Evolutionary conservation across 1,284 basidiomycete species (phyloP).

Genomic region (Takashimella tepidaria): DNA sequence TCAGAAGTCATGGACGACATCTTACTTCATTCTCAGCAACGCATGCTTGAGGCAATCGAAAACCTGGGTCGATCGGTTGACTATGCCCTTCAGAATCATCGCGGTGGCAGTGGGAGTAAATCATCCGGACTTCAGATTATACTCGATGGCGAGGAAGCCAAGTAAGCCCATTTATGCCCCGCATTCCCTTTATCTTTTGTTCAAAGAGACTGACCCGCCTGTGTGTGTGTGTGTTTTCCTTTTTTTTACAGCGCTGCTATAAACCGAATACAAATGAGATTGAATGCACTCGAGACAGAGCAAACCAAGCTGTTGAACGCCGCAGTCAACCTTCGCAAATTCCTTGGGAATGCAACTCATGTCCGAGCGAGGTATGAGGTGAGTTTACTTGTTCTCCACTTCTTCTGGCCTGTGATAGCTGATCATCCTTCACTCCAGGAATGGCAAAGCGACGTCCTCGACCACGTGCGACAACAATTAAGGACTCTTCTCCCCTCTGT

Average conservation of each 20-base stretch:
- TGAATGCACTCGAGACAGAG: not conserved
- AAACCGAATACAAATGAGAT: not conserved
- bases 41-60: slow-evolving; percentile 44
- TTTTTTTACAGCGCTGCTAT: not conserved
- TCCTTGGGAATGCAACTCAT: not conserved
- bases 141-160: not conserved
- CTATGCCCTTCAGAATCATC: slow-evolving; percentile 14
- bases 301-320: not conserved
- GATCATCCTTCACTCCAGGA: not conserved
- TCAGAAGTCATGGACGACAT: slow-evolving; percentile 46
- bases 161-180: not conserved
- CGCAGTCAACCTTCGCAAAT: not conserved
- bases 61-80: slow-evolving; percentile 34
- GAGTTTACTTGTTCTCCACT: not conserved
- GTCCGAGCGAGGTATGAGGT: not conserved
- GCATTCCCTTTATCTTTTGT: not conserved
- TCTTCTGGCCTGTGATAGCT: not conserved
- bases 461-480: not conserved
- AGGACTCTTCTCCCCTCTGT: not conserved
- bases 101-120: not conserved
- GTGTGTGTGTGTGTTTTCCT: not conserved
- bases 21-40: slow-evolving; percentile 41
- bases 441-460: not conserved
- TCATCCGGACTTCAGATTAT: not conserved
- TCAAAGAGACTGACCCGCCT: not conserved